Evolutionary conservation across 2,329 filamentous ascomycete genomes (phyloP), one percentile per base, ranked within the genome.

Genomic region (Fusarium avenaceum): DNA sequence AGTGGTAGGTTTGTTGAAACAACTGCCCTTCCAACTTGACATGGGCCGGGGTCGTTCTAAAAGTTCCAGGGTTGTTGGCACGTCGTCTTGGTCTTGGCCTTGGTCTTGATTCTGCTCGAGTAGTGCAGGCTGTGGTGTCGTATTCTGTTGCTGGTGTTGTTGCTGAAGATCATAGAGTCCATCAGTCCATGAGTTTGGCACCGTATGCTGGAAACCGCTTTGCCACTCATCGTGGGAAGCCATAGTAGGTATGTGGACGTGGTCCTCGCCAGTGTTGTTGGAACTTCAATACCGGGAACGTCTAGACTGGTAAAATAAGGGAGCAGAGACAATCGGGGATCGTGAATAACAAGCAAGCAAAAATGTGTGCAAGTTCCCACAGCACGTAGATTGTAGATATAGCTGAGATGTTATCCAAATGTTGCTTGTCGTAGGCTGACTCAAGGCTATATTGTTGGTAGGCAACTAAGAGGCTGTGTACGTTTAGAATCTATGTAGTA

Each of bases 1-100:
- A 28, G 15, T 22, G 6, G 15, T 26, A 4, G 58, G 26, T 38
- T 67, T 72, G 38, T 75, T 75, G 55, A 74, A 75, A 26, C 57
- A 30, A 40, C 28, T 7, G 11, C 57, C 67, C 15, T 28, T 42
- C 62, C 57, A 72, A 33, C 35, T 65, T 20, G 72, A 69, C 19
- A 71, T 19, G 43, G 38, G 11, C 7, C 22, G n/a, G 19, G 46
- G 58, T 38, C 33, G 28, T 17, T 32, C 49, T 17, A 22, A 7
- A 14, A 10, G 14, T 11, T 35, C 14, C 20, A 33, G 14, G 30
- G 33, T 6, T 33, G n/a, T 8, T 33, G n/a, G 2, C 26, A 17
- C 8, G 7, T 38, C n/a, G 22, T 44, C n/a, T 8, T 39, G 45
- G 13, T 32, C 39, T 26, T n/a, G 38, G 13, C 28, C 17, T 20